These are phyloP conservation scores for Letharia columbiana DNA, from an alignment of 495 filamentous ascomycete genomes.

Conservation along the genomic window DNA sequence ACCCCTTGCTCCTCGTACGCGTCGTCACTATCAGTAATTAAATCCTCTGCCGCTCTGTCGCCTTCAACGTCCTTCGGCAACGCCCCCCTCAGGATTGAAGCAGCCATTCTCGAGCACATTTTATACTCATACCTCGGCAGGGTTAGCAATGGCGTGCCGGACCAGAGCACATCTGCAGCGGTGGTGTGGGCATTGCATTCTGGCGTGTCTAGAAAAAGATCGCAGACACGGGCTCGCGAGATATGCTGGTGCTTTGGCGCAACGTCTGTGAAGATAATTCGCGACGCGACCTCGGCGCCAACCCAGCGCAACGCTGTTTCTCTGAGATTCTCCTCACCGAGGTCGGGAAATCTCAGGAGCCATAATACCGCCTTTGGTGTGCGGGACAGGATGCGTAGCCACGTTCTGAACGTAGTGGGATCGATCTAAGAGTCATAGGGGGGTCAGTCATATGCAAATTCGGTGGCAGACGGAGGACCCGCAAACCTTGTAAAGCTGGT, in stretches of 20 bases:
- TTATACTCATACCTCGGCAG: slow-evolving; percentile 94
- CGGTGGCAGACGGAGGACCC: slow-evolving; percentile 5
- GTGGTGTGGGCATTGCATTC: slow-evolving; percentile 99
- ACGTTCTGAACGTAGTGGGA: slow-evolving; percentile 90
- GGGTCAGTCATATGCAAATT: slow-evolving; percentile 13
- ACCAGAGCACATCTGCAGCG: slow-evolving; percentile 93
- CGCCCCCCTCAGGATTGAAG: slow-evolving; percentile 84
- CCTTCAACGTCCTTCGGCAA: slow-evolving; percentile 64
- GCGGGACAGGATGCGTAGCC: slow-evolving; percentile 85
- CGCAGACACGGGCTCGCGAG: slow-evolving; percentile 78
- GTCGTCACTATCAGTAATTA: slow-evolving; percentile 69
- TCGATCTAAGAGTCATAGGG: slow-evolving; percentile 61
- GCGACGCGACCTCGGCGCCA: slow-evolving; percentile 74
- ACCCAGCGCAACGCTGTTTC: slow-evolving; percentile 78
- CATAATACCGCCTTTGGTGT: slow-evolving; percentile 87
- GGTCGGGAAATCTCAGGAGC: slow-evolving; percentile 92
- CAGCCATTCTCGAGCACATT: slow-evolving; percentile 98
- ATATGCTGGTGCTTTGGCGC: slow-evolving; percentile 95
- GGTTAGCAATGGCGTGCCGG: slow-evolving; percentile 85
- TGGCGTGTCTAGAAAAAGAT: slow-evolving; percentile 93
- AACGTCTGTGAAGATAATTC: slow-evolving; percentile 93
- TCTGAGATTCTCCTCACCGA: slow-evolving; percentile 78
- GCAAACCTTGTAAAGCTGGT: slow-evolving; percentile 94
- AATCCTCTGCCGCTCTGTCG: slow-evolving; percentile 55
- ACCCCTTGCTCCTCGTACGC: slow-evolving; percentile 79